Evolutionary conservation across 176 grass and related monocot genomes (phyloP).

Genomic region (Dactylis glomerata): DNA sequence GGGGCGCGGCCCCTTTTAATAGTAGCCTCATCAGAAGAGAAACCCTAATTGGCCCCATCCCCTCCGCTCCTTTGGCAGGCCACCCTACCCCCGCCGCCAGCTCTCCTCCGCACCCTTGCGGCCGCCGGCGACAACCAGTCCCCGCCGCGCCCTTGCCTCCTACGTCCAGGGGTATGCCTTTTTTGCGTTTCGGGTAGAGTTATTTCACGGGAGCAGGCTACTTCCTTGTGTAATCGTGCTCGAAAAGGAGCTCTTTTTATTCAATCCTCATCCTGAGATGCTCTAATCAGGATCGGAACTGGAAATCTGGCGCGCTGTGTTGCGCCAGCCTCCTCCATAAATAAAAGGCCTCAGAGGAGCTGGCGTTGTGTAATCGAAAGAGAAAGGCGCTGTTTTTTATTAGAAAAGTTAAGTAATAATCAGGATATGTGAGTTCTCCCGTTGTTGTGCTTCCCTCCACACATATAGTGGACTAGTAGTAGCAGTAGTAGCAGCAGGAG

Average conservation of each 20-base stretch:
- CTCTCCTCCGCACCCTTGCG: neutral
- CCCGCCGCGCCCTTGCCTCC: neutral
- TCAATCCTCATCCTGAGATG: neutral
- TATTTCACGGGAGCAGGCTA: neutral
- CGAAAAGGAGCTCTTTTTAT: neutral
- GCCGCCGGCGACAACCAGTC: neutral
- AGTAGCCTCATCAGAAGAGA: too few relatives aligned
- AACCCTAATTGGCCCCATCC: neutral
- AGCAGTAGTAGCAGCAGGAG: neutral
- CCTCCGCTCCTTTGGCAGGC: neutral
- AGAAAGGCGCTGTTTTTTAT: too few relatives aligned
- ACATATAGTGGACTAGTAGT: neutral
- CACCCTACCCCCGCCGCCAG: neutral
- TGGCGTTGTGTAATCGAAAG: too few relatives aligned
- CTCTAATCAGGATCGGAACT: neutral
- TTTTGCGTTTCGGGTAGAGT: neutral
- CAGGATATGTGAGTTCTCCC: neutral
- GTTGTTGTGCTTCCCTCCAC: neutral
- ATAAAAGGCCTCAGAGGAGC: too few relatives aligned
- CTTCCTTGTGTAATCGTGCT: neutral
- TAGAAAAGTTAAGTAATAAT: too few relatives aligned
- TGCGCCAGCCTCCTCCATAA: neutral
- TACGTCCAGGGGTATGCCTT: neutral
- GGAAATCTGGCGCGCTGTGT: neutral
- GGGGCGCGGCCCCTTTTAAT: too few relatives aligned